Evolutionary conservation across 2,329 filamentous ascomycete species (phyloP), one percentile per base, ranked within the genome.

Genomic region (Neoascochyta sp.): DNA sequence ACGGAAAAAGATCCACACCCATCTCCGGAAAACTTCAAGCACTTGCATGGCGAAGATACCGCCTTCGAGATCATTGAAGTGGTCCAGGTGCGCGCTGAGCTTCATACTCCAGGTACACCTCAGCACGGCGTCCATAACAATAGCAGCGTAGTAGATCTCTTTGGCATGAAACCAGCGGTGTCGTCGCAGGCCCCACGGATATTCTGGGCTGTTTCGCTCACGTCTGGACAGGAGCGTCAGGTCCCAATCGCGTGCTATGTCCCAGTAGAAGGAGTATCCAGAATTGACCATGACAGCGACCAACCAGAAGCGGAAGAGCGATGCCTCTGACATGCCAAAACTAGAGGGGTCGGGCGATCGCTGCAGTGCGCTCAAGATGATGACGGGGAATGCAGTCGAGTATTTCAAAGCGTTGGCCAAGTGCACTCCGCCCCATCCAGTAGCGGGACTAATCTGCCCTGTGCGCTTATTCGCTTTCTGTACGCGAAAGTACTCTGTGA

Each of bases 221-320:
- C 64, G 65, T 9, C 71, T 60, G 3, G 82, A 77, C 55, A 96
- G 85, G 9, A 96, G 73, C 0, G 83, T 86, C 41, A 98, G 72
- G 57, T 96, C 92, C 92, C 92, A 98, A 70, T 98, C 92, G 67
- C 89, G 92, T 32, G 86, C 75, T 16, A 96, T 80, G 54, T 98
- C 92, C 92, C 92, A 98, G 71, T 92, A 98, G 69, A 96, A 96
- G n/a, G 84, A 88, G 66, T 95, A 98, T 24, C 84, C 70, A 9
- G 86, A 93, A 63, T 98, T 95, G 50, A 92, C 57, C 18, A 87
- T 68, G 16, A 86, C 83, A 23, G 83, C 83, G 19, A 75, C 64
- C 16, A 93, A 68, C 75, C 76, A 72, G 43, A 78, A 54, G 24
- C 73, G 68, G 47, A 74, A 74, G 22, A 80, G 59, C 1, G 67